Percentiles rank a stretch among this genome's conserved stretches.
phyloP scores from a whole-genome alignment of 179 eudicot species.

The Patellifolia procumbens region DNA sequence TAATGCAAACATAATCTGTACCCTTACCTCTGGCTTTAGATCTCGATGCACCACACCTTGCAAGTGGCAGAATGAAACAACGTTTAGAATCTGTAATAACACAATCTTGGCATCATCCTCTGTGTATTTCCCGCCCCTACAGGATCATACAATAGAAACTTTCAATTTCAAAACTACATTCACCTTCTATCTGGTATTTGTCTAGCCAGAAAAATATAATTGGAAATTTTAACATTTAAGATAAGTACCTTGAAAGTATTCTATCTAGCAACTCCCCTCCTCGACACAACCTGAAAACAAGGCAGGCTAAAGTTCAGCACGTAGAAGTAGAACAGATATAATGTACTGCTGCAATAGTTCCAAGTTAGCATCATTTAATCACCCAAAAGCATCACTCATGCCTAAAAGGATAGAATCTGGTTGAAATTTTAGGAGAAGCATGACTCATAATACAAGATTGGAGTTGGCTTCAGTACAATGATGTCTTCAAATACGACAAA shows the following conservation, averaged over 20 bases:
- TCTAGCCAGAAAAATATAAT: not conserved
- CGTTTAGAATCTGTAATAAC: conserved; percentile 70
- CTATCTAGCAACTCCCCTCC: conserved; percentile 89
- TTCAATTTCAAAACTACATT: not conserved
- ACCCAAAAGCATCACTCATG: conserved; percentile 2
- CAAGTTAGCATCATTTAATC: not conserved
- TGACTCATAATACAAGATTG: not conserved
- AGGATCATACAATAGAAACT: not conserved
- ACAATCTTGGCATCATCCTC: conserved; percentile 87
- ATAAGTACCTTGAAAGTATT: conserved; percentile 73
- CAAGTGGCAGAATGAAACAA: conserved; percentile 83
- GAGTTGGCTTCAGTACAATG: not conserved
- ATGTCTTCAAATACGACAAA: not conserved
- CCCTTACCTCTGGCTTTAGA: conserved; percentile 94
- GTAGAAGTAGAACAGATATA: conserved; percentile 9
- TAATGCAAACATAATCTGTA: not conserved
- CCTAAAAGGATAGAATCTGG: not conserved
- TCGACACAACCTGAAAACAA: conserved; percentile 73
- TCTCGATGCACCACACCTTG: conserved; percentile 96
- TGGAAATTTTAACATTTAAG: not conserved
- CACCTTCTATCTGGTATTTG: not conserved
- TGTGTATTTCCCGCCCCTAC: conserved; percentile 89
- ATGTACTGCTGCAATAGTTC: not conserved
- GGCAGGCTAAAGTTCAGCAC: conserved; percentile 17
- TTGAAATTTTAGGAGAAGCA: conserved; percentile 2